Base-by-base conservation (phyloP, 305 asterid genomes). In the Petunia hybrid region DNA sequence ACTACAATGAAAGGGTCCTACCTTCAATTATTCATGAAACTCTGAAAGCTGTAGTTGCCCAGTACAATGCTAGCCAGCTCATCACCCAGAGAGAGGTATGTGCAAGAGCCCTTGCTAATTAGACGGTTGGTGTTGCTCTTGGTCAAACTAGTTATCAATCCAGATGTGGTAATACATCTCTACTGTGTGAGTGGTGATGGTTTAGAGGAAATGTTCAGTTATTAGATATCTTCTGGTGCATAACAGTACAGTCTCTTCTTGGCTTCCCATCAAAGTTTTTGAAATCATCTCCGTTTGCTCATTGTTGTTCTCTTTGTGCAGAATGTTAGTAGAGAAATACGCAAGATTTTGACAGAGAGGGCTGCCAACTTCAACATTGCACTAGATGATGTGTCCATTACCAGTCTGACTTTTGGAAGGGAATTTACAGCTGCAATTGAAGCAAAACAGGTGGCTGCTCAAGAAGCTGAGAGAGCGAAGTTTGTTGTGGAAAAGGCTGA, bases 361-460 rank as follows among this genome's bases (percentile, higher is more conserved):
- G 99, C 99, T 5, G 88, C 97, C 76, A 57, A 80, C 89, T 95
- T 95, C 90, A 90, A 93, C 94, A 89, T 95, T 78, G 98, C 98
- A 42, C 80, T 95, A 85, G 99, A 95, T 82, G 99, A 95, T 81
- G 99, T 95, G 77, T 92, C 99, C 51, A 95, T 95, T 59, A 93
- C 97, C 45, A 87, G 83, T 76, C 89, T 93, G 77, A 95, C 98
- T 75, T 95, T 93, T 66, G 99, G 99, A 36, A 92, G 40, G 86
- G 98, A 95, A 84, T 95, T 93, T 85, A 92, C 97, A 48, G 97
- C 97, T 70, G 98, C 99, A 63, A 93, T 95, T 80, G 99, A 95
- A 91, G 97, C 99, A 82, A 95, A 95, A 70, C 98, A 93, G 87
- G 98, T 95, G 40, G 97, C 98, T 82, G 99, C 99, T 48, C 98